phyloP scores from a whole-genome alignment of 805 yeast species.

The Hanseniaspora guilliermondii region DNA sequence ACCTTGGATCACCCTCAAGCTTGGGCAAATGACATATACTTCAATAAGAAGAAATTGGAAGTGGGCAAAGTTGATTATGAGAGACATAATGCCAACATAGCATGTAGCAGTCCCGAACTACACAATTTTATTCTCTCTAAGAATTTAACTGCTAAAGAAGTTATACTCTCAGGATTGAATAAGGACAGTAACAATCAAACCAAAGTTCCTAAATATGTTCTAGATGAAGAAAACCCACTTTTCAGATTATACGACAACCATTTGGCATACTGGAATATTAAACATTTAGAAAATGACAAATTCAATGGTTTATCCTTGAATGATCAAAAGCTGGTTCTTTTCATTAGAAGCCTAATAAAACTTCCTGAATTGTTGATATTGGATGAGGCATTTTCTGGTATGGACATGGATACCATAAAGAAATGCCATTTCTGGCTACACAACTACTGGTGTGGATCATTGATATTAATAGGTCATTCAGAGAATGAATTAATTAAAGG shows the following conservation, averaged over 20 bases:
- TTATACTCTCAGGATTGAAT: constrained; percentile 60
- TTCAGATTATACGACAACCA: constrained; percentile 33
- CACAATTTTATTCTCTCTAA: constrained; percentile 68
- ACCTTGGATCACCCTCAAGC: constrained; percentile 96
- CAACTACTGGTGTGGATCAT: constrained; percentile 49
- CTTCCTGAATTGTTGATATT: constrained; percentile 66
- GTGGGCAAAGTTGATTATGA: constrained; percentile 70
- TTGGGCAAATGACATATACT: constrained; percentile 64
- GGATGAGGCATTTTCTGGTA: constrained; percentile 88
- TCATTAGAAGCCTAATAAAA: constrained; percentile 66
- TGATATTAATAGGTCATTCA: constrained; percentile 71
- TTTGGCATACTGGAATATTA: constrained; percentile 31
- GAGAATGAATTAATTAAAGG: constrained; percentile 63
- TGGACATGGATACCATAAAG: constrained; percentile 53
- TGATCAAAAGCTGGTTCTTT: constrained; percentile 65
- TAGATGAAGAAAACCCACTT: constrained; percentile 26
- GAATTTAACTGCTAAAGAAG: constrained; percentile 38
- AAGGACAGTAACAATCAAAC: constrained; percentile 45
- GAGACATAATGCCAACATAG: constrained; percentile 65
- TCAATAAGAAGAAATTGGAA: constrained; percentile 48
- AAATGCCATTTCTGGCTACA: constrained; percentile 42
- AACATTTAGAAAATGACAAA: constrained; percentile 25
- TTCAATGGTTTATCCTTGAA: constrained; percentile 52
- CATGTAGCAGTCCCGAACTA: constrained; percentile 82
- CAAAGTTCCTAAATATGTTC: constrained; percentile 32